Evolutionary conservation across 2,329 filamentous ascomycete species (phyloP).

Genomic region (Chalaropsis thielavioides): DNA sequence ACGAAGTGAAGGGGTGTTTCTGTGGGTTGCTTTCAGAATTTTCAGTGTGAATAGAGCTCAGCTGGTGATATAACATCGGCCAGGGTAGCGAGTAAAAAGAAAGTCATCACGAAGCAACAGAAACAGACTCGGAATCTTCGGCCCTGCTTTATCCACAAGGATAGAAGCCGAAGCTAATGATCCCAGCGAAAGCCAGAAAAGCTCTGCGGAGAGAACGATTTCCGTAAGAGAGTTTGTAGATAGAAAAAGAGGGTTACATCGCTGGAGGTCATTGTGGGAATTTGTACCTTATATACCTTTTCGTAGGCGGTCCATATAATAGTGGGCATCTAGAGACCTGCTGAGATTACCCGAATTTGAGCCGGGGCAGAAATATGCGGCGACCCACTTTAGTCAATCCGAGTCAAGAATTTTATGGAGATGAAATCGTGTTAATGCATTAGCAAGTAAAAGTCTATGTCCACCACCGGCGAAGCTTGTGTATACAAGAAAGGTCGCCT

Average conservation of each 20-base stretch:
- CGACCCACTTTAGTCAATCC: not conserved
- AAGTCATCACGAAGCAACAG: slow-evolving; percentile 17
- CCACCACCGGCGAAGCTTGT: not conserved
- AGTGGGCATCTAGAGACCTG: not conserved
- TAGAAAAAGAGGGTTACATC: not conserved
- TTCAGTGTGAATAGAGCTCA: slow-evolving; percentile 18
- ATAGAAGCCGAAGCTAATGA: slow-evolving; percentile 7
- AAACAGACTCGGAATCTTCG: slow-evolving; percentile 1
- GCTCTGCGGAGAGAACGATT: not conserved
- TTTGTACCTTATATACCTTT: slow-evolving; percentile 1
- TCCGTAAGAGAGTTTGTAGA: not conserved
- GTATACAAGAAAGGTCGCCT: not conserved
- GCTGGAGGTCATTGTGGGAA: not conserved
- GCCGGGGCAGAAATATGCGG: not conserved
- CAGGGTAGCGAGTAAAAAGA: slow-evolving; percentile 7
- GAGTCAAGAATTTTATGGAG: not conserved
- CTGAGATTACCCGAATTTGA: not conserved
- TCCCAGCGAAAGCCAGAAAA: not conserved
- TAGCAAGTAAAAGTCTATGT: slow-evolving; percentile 1
- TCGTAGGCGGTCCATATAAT: not conserved
- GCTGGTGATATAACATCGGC: slow-evolving; percentile 3
- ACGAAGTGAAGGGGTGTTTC: not conserved
- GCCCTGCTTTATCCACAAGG: slow-evolving; percentile 2
- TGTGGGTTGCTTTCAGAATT: slow-evolving; percentile 17
- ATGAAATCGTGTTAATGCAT: not conserved